A percentile compares a stretch with the other conserved stretches of the same genome.
phyloP scores from a whole-genome alignment of 352 stramenopile species.

The Phytophthora brassicae region DNA sequence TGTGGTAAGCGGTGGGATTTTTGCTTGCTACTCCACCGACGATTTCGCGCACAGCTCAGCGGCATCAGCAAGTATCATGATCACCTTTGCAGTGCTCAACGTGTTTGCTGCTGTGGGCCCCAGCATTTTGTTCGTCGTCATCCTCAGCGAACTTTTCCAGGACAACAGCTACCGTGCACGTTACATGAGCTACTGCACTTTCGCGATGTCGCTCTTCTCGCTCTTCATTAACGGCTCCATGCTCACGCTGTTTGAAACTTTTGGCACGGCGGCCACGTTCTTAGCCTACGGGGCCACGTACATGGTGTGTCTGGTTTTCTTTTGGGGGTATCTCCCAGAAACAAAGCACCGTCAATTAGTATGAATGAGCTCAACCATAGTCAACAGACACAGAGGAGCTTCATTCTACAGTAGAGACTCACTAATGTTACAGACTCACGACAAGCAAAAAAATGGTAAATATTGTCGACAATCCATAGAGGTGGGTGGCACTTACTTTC shows the following conservation, averaged over 20 bases:
- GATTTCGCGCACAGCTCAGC: constrained; percentile 50
- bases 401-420: neutral
- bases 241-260: constrained; percentile 71
- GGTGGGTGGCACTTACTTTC: no score
- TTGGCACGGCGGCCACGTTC: constrained; percentile 72
- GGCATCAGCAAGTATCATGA: constrained; percentile 59
- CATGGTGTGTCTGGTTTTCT: constrained; percentile 65
- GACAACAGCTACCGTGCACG: constrained; percentile 76
- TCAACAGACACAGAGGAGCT: neutral
- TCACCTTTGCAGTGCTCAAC: constrained; percentile 72
- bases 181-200: constrained; percentile 91
- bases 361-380: constrained; percentile 21
- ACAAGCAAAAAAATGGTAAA: constrained; percentile 28
- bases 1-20: constrained; percentile 62
- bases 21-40: constrained; percentile 64
- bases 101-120: constrained; percentile 73
- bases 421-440: neutral
- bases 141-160: constrained; percentile 84
- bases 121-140: constrained; percentile 83
- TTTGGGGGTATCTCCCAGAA: constrained; percentile 71
- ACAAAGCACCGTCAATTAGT: constrained; percentile 79
- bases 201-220: constrained; percentile 86
- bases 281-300: constrained; percentile 68
- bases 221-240: constrained; percentile 82
- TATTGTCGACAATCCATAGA: constrained; percentile 21